phyloP scores from a whole-genome alignment of 495 filamentous ascomycete species.

The Lentithecium fluviatile region DNA sequence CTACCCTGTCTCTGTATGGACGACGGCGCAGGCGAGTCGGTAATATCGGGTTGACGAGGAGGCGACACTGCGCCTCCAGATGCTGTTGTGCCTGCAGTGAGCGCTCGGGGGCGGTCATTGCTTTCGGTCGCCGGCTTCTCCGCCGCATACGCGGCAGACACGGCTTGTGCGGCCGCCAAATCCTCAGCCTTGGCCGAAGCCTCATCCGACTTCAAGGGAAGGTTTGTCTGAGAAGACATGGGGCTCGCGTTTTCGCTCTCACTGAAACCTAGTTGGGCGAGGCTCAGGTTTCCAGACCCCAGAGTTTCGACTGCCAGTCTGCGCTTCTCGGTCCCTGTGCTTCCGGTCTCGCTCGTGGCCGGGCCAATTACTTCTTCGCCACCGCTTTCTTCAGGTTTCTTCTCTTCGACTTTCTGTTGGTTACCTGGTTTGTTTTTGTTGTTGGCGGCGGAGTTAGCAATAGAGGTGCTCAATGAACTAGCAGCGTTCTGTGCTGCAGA shows the following conservation, averaged over 20 bases:
- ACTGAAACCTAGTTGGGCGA: conserved; percentile 75
- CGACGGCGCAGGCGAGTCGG: conserved; percentile 61
- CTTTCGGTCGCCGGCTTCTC: conserved; percentile 21
- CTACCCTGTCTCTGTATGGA: conserved; percentile 70
- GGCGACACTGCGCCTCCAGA: conserved; percentile 43
- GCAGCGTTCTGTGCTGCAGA: conserved; percentile 93
- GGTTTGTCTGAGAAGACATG: conserved; percentile 49
- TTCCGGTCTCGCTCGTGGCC: conserved; percentile 29
- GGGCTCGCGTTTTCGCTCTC: conserved; percentile 50
- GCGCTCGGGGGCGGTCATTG: conserved; percentile 35
- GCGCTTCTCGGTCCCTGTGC: conserved; percentile 43
- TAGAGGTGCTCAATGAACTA: conserved; percentile 76
- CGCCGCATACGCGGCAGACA: conserved; percentile 58
- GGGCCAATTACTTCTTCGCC: conserved; percentile 41
- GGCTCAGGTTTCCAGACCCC: conserved; percentile 81
- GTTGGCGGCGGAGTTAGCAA: conserved; percentile 59
- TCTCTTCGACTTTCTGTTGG: conserved; percentile 41
- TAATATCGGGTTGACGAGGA: conserved; percentile 58
- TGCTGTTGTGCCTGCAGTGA: conserved; percentile 25
- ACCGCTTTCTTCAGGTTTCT: conserved; percentile 34
- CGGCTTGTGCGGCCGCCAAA: conserved; percentile 56
- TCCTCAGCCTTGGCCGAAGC: conserved; percentile 58
- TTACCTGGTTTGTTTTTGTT: conserved; percentile 33
- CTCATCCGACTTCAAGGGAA: conserved; percentile 51
- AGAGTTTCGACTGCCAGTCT: conserved; percentile 79